Percentiles rank a stretch among this genome's conserved stretches.
Evolutionary conservation across 257 asterid genomes (phyloP).

Genomic region (Ocimum tenuiflorum): DNA sequence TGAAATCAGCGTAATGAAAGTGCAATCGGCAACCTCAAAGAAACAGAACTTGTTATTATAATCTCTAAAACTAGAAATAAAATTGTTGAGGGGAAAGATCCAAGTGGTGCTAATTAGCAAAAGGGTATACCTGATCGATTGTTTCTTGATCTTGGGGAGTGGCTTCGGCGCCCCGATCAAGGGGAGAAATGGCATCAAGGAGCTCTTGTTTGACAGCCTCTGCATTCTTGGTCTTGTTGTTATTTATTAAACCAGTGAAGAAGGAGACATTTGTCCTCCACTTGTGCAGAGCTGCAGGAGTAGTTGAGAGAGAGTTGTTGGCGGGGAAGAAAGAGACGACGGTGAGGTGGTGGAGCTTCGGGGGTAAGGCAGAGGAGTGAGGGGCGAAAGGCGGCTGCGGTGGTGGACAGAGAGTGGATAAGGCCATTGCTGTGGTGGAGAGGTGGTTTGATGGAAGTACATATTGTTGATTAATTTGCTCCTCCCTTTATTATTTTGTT

Average conservation of each 20-base stretch:
- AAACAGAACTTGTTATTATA: too few species aligned
- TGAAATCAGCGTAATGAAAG: too few species aligned
- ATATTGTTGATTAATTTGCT: neutral
- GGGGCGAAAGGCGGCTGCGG: conserved; percentile 11
- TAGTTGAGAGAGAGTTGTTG: conserved; percentile 7
- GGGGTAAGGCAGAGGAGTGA: conserved; percentile 14
- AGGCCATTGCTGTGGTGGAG: conserved; percentile 44
- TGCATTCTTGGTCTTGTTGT: conserved; percentile 38
- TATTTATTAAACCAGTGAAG: conserved; percentile 49
- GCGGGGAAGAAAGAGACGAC: conserved; percentile 13
- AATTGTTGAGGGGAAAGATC: too few species aligned
- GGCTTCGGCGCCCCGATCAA: conserved; percentile 93
- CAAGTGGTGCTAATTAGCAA: too few species aligned
- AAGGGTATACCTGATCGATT: conserved; percentile 47
- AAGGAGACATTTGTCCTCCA: conserved; percentile 69
- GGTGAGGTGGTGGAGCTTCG: conserved; percentile 30
- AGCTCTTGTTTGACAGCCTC: conserved; percentile 64
- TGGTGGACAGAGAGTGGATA: conserved; percentile 44
- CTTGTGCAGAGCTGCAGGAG: conserved; percentile 20
- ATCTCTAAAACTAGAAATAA: too few species aligned
- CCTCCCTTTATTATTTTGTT: neutral
- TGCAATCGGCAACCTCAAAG: too few species aligned
- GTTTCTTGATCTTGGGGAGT: conserved; percentile 63
- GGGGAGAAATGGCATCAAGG: conserved; percentile 70
- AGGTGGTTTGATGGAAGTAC: neutral